Conservation (phyloP, 2,329 filamentous ascomycete species). For the Pseudogymnoascus sp. region DNA sequence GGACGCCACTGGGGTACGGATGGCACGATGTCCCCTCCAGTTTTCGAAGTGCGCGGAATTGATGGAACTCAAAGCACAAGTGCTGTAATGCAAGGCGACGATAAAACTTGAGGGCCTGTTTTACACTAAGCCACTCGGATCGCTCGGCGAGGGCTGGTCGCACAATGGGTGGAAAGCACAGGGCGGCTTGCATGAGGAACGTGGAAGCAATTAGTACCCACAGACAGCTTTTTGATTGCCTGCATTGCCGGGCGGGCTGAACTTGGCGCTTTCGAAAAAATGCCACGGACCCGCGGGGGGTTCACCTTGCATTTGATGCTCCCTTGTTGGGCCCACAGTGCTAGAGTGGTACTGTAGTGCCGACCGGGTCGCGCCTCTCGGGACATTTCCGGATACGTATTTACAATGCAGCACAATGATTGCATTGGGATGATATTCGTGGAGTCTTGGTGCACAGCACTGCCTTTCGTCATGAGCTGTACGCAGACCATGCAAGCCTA, state of each 20-base stretch:
- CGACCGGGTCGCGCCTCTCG: slow-evolving; percentile 3
- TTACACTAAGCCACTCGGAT: not conserved
- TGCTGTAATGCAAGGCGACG: not conserved
- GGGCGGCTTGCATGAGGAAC: slow-evolving; percentile 2
- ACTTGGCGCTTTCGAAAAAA: not conserved
- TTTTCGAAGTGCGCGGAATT: not conserved
- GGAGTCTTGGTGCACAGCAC: not conserved
- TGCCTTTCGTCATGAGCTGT: not conserved
- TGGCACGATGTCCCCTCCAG: not conserved
- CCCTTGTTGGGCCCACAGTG: not conserved
- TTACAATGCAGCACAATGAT: not conserved
- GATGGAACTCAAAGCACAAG: not conserved
- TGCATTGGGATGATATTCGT: not conserved
- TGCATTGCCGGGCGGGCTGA: slow-evolving; percentile 2
- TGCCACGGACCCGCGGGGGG: not conserved
- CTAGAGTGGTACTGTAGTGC: not conserved
- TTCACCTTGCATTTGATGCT: not conserved
- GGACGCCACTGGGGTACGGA: not conserved
- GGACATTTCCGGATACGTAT: slow-evolving; percentile 7
- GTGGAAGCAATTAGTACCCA: slow-evolving; percentile 1
- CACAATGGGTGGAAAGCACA: not conserved
- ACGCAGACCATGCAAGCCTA: not conserved
- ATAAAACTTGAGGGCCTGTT: not conserved
- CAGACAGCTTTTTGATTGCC: slow-evolving; percentile 6
- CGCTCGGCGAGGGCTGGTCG: not conserved